These are phyloP conservation scores for Rhizopus delemar DNA, from an alignment of 371 early-diverging fungal genomes.

Conservation along the genomic window DNA sequence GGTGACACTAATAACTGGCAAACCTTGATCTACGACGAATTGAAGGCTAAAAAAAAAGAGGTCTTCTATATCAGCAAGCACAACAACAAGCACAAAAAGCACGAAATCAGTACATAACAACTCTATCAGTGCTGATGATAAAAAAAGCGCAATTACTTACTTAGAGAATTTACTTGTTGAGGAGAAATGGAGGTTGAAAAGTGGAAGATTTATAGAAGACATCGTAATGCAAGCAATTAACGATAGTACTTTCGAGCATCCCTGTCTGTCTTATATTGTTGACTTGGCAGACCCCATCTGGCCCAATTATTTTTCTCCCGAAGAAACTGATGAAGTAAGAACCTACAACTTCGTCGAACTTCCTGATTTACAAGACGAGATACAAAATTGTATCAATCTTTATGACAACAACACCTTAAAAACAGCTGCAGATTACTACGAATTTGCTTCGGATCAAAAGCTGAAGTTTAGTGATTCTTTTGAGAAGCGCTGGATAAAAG, in stretches of 20 bases:
- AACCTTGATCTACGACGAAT: slow-evolving; percentile 11
- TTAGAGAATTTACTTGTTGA: slow-evolving; percentile 3
- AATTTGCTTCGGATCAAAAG: slow-evolving; percentile 13
- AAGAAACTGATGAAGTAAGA: slow-evolving; percentile 17
- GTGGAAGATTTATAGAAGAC: slow-evolving; percentile 14
- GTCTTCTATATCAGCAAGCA: slow-evolving; percentile 10
- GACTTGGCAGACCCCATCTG: slow-evolving; percentile 15
- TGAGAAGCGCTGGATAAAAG: slow-evolving; percentile 9
- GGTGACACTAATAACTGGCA: slow-evolving; percentile 10
- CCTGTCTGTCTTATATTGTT: slow-evolving; percentile 14
- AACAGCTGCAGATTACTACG: slow-evolving; percentile 13
- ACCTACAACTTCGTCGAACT: slow-evolving; percentile 8
- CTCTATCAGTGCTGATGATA: slow-evolving; percentile 2
- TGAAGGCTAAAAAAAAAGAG: slow-evolving; percentile 11
- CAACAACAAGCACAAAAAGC: slow-evolving; percentile 1
- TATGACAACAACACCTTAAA: slow-evolving; percentile 8
- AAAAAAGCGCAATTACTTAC: slow-evolving; percentile 10
- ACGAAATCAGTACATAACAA: slow-evolving; percentile 9
- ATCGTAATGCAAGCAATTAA: slow-evolving; percentile 8
- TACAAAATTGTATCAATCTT: slow-evolving; percentile 8
- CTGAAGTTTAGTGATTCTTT: slow-evolving; percentile 10
- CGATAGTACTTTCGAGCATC: slow-evolving; percentile 9
- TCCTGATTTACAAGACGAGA: slow-evolving; percentile 15
- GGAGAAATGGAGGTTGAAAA: slow-evolving; percentile 17
- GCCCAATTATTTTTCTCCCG: slow-evolving; percentile 13